Conservation (phyloP, 2,329 filamentous ascomycete genomes). For the Phyllosticta citribraziliensis region DNA sequence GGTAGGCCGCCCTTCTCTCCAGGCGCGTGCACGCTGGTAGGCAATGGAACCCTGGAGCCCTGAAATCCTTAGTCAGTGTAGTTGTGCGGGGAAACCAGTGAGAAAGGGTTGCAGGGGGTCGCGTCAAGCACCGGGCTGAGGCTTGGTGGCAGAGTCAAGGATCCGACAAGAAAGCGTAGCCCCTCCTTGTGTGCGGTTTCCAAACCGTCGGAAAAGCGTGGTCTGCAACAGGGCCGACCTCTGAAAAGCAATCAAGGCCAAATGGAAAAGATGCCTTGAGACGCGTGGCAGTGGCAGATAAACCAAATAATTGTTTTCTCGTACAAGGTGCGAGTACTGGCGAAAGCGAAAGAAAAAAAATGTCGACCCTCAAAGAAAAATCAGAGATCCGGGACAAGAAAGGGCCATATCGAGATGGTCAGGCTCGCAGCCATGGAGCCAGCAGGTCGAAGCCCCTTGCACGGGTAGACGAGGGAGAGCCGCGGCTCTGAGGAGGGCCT, state of each 20-base stretch:
- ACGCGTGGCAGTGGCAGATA: background rate
- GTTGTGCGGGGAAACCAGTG: background rate
- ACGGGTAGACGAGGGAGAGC: background rate
- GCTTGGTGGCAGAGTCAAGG: background rate
- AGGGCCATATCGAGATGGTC: background rate
- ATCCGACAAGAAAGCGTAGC: background rate
- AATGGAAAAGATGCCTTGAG: background rate
- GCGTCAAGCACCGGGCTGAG: background rate
- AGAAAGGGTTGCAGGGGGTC: background rate
- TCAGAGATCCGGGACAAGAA: background rate
- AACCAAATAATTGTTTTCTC: background rate
- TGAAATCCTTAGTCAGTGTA: background rate
- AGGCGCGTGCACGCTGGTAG: background rate
- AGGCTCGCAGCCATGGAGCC: background rate
- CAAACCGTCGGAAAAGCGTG: background rate
- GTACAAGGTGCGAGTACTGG: background rate
- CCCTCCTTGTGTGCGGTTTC: background rate
- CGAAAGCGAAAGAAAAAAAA: background rate
- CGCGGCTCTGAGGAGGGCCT: background rate
- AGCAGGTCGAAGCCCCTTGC: background rate
- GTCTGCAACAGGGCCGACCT: background rate
- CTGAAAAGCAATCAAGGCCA: background rate
- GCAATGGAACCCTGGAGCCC: background rate
- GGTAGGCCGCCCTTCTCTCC: background rate
- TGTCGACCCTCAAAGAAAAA: background rate